These are phyloP conservation scores for Xylaria polymorpha DNA, from an alignment of 2,329 filamentous ascomycete genomes.

Conservation along the genomic window DNA sequence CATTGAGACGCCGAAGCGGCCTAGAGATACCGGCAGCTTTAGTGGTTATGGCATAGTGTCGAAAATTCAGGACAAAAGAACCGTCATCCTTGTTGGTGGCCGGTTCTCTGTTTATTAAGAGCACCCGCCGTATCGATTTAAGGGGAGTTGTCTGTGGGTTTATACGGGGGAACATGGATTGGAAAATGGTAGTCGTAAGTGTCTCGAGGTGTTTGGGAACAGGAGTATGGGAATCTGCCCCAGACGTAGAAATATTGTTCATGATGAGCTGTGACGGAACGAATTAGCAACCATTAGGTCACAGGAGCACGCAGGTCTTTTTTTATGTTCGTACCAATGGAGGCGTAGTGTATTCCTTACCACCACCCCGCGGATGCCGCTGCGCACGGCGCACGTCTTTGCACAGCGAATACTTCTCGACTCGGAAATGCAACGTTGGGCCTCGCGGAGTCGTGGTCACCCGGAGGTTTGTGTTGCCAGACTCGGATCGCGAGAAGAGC, in stretches of 20 bases:
- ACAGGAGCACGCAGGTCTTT: no score
- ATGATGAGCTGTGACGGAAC: constrained; percentile 77
- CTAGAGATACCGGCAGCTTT: constrained; percentile 86
- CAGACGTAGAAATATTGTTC: constrained; percentile 90
- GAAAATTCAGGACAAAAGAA: constrained; percentile 84
- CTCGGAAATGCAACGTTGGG: constrained; percentile 91
- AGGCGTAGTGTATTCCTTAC: constrained; percentile 86
- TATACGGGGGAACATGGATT: constrained; percentile 95
- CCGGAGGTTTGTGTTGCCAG: constrained; percentile 92
- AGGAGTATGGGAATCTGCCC: constrained; percentile 68
- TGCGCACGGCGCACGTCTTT: constrained; percentile 89
- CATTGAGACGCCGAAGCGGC: constrained; percentile 83
- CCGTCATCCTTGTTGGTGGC: constrained; percentile 66
- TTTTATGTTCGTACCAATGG: constrained; percentile 71
- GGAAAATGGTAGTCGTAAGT: constrained; percentile 92
- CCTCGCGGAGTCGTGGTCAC: constrained; percentile 89
- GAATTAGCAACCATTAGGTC: not conserved
- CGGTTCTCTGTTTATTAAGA: constrained; percentile 87
- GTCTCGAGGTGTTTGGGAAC: constrained; percentile 96
- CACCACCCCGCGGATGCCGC: constrained; percentile 82
- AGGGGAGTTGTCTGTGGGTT: constrained; percentile 91
- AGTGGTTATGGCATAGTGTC: constrained; percentile 96
- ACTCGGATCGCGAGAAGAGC: constrained; percentile 89
- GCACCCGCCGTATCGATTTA: constrained; percentile 89
- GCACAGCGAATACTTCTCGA: constrained; percentile 93